Evolutionary conservation across 2,329 filamentous ascomycete species (phyloP), one percentile per base, ranked within the genome.

Genomic region (Stemphylium vesicarium): DNA sequence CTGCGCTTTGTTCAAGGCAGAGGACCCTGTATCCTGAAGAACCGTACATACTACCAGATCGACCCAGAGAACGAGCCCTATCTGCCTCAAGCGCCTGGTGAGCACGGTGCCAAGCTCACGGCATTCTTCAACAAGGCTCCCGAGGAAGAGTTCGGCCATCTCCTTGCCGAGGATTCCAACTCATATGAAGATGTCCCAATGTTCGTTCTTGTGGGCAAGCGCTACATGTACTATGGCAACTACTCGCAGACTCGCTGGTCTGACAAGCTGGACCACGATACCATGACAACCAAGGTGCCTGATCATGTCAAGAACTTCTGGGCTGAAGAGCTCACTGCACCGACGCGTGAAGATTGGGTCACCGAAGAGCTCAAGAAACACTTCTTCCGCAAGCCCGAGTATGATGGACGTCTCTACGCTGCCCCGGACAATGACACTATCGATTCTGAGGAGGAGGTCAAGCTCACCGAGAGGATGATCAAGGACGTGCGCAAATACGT

Each of bases 61-160:
- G 73, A 80, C 26, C 50, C 58, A 0, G 43, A 56, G 0, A 56
- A 64, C 32, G 79, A 82, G 47, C 78, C 79, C 1, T 80, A 75
- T 60, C 64, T 79, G 4, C 80, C 79, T 0, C 47, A 55, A 2
- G n/a, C 42, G 0, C 75, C 79, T 2, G 77, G 78, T 45, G 37
- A 68, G 16, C 78, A 81, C 50, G 79, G 80, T 26, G 79, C 79
- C 4, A 81, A 80, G 56, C 63, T 81, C 8, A 78, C 75, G 1
- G 73, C 78, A 0, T 78, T 81, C 70, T 79, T 79, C 73, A 79
- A 79, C 60, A 57, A 66, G 7, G 67, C 71, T 3, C 63, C 67
- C 0, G 64, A 69, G n/a, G 73, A 75, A 9, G 48, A 57, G 4
- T 69, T 68, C 16, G 59, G 56, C 13, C 60, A 71, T 11, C 44